These are phyloP conservation scores for Trichoderma pleuroti DNA, from an alignment of 2,329 filamentous ascomycete species.

Conservation along the genomic window DNA sequence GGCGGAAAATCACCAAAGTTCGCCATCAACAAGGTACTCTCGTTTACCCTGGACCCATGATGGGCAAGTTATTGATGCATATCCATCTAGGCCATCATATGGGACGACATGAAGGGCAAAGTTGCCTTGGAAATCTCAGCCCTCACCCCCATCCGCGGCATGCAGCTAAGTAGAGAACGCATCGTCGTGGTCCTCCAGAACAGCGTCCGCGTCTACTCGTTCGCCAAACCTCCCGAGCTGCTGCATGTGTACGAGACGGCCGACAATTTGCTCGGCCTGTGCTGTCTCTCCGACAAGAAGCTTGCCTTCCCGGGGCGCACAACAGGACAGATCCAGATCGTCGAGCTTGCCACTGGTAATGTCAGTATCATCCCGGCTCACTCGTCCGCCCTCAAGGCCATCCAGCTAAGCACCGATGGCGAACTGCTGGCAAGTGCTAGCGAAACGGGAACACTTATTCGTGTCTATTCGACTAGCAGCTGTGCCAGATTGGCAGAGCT, in stretches of 20 bases:
- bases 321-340: conserved; percentile 81
- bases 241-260: conserved; percentile 78
- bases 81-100: conserved; percentile 66
- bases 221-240: conserved; percentile 67
- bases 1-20: conserved; percentile 84
- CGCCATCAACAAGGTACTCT: conserved; percentile 75
- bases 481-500: conserved; percentile 81
- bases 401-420: conserved; percentile 76
- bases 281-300: conserved; percentile 68
- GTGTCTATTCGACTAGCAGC: conserved; percentile 76
- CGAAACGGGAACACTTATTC: conserved; percentile 83
- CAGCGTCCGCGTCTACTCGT: conserved; percentile 75
- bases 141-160: conserved; percentile 73
- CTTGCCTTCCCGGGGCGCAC: conserved; percentile 86
- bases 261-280: conserved; percentile 77
- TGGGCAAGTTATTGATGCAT: background rate
- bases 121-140: conserved; percentile 74
- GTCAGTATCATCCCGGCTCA: conserved; percentile 95
- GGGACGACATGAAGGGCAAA: conserved; percentile 80
- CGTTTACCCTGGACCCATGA: background rate
- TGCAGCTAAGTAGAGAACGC: conserved; percentile 71
- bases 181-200: conserved; percentile 80
- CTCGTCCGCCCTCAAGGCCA: conserved; percentile 69
- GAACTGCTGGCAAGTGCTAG: conserved; percentile 84
- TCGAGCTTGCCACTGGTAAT: conserved; percentile 72